Base-by-base conservation (phyloP, 495 filamentous ascomycete genomes). In the Saxispiralis lemnorum region DNA sequence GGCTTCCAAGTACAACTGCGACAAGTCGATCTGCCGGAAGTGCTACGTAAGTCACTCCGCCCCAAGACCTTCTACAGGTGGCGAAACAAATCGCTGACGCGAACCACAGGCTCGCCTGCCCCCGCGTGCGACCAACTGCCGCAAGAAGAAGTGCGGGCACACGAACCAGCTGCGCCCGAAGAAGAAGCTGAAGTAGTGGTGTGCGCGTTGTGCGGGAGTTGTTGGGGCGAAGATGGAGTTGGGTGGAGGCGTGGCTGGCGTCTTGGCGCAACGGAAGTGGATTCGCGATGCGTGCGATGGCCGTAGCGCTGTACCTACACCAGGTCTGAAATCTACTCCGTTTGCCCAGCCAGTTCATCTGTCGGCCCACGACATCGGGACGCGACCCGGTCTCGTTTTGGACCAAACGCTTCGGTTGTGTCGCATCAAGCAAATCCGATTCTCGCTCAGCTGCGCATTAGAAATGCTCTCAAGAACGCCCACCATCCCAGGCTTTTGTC, bases 21-120 rank as follows among this genome's bases (percentile, higher is more conserved):
- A 97, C 51, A 97, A 97, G 81, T 83, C 83, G 77, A 93, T 97
- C 68, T 97, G 89, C 81, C 88, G 89, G 71, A 95, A 97, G 78
- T 97, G 88, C 79, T 95, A 94, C 66, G 82, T 86, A 73, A 55
- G 78, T 77, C 15, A 5, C 10, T 7, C 19, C 7, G 6, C 2
- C 21, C 7, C 19, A 15, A 37, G 9, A 10, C 1, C 15, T 21
- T 34, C 4, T 2, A 16, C 19, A 19, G 6, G 16, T 6, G 21
- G 14, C 12, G 18, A 34, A 6, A 46, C 7, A 1, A 5, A 17
- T 19, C 31, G 32, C 41, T 44, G 6, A 44, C 15, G 20, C 28
- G 9, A 4, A 28, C 24, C 37, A 54, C 46, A 84, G 78, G 87
- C 89, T 55, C 89, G 89, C 69, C 85, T 97, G 45, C 89, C 89